Evolutionary conservation across 768 basidiomycete species (phyloP).

Genomic region (Chalciporus sphaerocephalus): DNA sequence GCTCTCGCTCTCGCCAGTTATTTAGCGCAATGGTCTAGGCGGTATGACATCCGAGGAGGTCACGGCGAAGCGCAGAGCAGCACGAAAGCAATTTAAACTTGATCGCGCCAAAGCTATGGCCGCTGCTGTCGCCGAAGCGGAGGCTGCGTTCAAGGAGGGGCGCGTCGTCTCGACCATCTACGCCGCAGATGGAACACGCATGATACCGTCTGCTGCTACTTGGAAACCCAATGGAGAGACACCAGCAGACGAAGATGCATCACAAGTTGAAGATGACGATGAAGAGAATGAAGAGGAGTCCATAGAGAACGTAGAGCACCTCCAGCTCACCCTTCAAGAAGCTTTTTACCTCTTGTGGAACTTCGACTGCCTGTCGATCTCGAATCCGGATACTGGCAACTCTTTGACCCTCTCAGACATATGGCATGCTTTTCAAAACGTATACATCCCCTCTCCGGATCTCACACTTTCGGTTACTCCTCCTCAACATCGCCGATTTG

Average conservation of each 20-base stretch:
- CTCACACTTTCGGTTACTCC: conserved; percentile 25
- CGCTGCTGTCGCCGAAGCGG: conserved; percentile 73
- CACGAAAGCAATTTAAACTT: conserved; percentile 88
- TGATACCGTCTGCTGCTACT: conserved; percentile 75
- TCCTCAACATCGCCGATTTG: conserved; percentile 48
- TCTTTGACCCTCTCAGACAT: conserved; percentile 53
- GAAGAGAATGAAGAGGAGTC: conserved; percentile 47
- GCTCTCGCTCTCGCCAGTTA: not conserved
- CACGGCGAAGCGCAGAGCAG: conserved; percentile 79
- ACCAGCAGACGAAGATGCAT: conserved; percentile 10
- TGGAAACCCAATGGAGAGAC: conserved; percentile 54
- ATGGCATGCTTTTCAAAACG: conserved; percentile 61
- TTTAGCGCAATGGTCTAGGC: conserved; percentile 22
- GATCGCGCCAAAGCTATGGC: conserved; percentile 89
- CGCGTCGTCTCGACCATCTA: conserved; percentile 57
- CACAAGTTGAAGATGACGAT: conserved; percentile 23
- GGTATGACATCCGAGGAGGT: conserved; percentile 88
- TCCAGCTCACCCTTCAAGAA: conserved; percentile 85
- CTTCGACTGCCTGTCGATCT: conserved; percentile 73
- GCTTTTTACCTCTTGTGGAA: conserved; percentile 87
- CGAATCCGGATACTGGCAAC: conserved; percentile 53
- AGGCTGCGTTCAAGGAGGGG: conserved; percentile 69
- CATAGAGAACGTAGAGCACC: conserved; percentile 77
- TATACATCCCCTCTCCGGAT: conserved; percentile 42
- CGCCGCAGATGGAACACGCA: conserved; percentile 41